A percentile compares a stretch with the other conserved stretches of the same genome.
These are phyloP conservation scores for Nicotiana obtusifolia DNA, from an alignment of 257 asterid genomes.

Conservation along the genomic window DNA sequence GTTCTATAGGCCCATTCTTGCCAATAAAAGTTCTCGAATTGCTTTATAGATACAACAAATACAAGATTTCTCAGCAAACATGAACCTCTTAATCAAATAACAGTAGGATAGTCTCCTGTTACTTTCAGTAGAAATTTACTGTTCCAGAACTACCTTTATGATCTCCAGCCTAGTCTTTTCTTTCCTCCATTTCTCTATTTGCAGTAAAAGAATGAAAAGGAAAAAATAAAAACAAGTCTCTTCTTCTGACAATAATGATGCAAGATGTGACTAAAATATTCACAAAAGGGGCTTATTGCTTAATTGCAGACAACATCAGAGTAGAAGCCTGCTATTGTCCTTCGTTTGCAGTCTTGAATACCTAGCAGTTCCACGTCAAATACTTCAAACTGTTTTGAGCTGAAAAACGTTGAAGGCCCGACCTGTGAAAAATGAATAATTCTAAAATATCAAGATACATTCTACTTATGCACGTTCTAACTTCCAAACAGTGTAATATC, in stretches of 20 bases:
- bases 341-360: conserved; percentile 83
- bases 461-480: not conserved
- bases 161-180: not conserved
- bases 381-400: conserved; percentile 89
- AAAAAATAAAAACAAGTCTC: not conserved
- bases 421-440: conserved; percentile 43
- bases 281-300: conserved; percentile 13
- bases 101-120: not conserved
- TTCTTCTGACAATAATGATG: not conserved
- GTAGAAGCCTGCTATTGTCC: conserved; percentile 76
- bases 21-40: not conserved
- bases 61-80: not conserved
- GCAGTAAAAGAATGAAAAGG: not conserved
- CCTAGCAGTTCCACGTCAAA: conserved; percentile 77
- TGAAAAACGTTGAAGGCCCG: conserved; percentile 94
- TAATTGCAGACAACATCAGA: conserved; percentile 87
- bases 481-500: not conserved
- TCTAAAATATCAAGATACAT: conserved; percentile 2
- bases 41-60: not conserved
- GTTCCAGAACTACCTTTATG: not conserved
- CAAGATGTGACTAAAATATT: not conserved
- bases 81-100: not conserved
- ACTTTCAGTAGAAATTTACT: not conserved
- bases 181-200: not conserved
- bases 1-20: not conserved